A percentile compares a stretch with the other conserved stretches of the same genome.
These are phyloP conservation scores for Endoconidiophora polonica DNA, from an alignment of 2,329 filamentous ascomycete genomes.

Conservation along the genomic window DNA sequence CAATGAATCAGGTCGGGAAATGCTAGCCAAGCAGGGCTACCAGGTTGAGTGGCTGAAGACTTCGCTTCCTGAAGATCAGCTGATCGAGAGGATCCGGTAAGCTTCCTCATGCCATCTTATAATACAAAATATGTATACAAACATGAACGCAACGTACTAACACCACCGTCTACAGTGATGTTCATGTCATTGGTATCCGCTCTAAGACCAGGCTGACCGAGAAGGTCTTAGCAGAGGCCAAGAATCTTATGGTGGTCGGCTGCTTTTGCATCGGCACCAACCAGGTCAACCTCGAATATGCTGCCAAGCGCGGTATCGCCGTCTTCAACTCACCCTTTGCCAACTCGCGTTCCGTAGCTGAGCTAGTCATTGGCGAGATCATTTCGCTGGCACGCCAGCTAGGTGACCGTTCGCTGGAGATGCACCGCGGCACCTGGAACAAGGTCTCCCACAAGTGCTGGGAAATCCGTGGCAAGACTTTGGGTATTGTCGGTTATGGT, in stretches of 20 bases:
- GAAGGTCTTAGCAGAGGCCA: conserved; percentile 71
- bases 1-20: conserved; percentile 74
- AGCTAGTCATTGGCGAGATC: conserved; percentile 88
- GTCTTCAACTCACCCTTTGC: conserved; percentile 99
- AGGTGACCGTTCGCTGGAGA: conserved; percentile 79
- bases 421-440: conserved; percentile 93
- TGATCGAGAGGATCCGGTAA: conserved; percentile 91
- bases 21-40: conserved; percentile 73
- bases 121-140: too few relatives aligned
- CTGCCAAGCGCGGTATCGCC: conserved; percentile 71
- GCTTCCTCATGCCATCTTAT: conserved; percentile 18
- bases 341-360: conserved; percentile 92
- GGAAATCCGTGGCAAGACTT: conserved; percentile 94
- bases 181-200: conserved; percentile 94
- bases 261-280: conserved; percentile 99
- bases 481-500: conserved; percentile 89
- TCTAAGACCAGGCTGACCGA: conserved; percentile 92
- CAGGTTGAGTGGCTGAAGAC: conserved; percentile 86
- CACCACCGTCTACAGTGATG: conserved; percentile 40
- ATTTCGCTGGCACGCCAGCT: conserved; percentile 84
- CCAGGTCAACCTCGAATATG: conserved; percentile 75
- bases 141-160: neutral
- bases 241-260: conserved; percentile 86
- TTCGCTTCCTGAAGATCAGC: conserved; percentile 76
- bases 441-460: conserved; percentile 95